Conservation (phyloP, 2,329 filamentous ascomycete genomes). For the Cryphonectria radicalis region DNA sequence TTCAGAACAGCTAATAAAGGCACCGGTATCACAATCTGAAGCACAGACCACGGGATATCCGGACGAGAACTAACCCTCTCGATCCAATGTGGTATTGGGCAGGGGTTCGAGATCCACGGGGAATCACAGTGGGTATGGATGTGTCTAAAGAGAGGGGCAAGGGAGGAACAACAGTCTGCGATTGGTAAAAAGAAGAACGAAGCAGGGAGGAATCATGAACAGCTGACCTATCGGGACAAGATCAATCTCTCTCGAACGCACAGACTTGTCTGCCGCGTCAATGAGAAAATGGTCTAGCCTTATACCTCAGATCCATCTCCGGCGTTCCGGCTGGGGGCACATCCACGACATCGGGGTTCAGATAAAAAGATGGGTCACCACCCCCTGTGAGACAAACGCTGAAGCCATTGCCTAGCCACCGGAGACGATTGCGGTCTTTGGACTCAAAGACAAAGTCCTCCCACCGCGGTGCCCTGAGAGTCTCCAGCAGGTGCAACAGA, state of each 20-base stretch:
- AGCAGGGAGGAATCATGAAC: not conserved
- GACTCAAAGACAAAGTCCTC: constrained; percentile 36
- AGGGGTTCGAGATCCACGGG: not conserved
- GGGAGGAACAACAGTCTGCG: not conserved
- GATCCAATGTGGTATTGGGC: not conserved
- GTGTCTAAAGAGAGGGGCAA: not conserved
- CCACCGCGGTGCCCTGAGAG: constrained; percentile 34
- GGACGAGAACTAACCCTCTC: not conserved
- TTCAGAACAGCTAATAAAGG: not conserved
- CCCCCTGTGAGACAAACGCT: constrained; percentile 19
- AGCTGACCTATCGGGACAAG: not conserved
- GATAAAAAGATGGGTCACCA: constrained; percentile 40
- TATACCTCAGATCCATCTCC: constrained; percentile 37
- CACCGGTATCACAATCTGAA: not conserved
- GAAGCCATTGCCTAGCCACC: constrained; percentile 36
- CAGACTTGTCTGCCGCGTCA: constrained; percentile 17
- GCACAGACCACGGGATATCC: not conserved
- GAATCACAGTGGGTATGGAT: not conserved
- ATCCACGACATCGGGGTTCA: constrained; percentile 36
- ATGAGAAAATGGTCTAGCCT: constrained; percentile 39
- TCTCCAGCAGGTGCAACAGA: constrained; percentile 36
- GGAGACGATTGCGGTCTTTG: constrained; percentile 34
- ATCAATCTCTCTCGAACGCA: not conserved
- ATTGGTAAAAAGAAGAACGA: not conserved
- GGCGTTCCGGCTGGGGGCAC: constrained; percentile 34